Conservation (phyloP, 2,329 filamentous ascomycete species). For the Phialophora macrospora region DNA sequence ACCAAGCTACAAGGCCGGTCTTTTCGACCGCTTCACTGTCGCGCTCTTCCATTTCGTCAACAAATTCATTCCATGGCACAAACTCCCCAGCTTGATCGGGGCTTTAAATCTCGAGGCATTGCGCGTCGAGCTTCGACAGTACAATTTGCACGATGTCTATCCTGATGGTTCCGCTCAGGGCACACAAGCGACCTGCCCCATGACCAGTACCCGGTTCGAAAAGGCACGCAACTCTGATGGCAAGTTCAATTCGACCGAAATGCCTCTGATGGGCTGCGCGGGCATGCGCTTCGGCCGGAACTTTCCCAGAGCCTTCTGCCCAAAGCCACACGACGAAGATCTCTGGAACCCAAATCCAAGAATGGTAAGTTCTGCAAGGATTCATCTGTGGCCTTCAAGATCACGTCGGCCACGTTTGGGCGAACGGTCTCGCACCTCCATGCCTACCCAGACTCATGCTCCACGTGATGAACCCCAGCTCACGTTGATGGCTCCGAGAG, state of each 20-base stretch:
- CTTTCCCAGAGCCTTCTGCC: slow-evolving; percentile 46
- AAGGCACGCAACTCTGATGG: slow-evolving; percentile 52
- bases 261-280: slow-evolving; percentile 53
- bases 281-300: slow-evolving; percentile 56
- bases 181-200: slow-evolving; percentile 35
- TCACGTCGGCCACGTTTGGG: not conserved
- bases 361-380: slow-evolving; percentile 45
- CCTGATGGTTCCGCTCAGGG: slow-evolving; percentile 48
- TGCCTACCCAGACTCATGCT: not conserved
- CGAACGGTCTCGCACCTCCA: not conserved
- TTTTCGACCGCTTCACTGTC: slow-evolving; percentile 43
- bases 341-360: slow-evolving; percentile 53
- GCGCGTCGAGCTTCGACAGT: slow-evolving; percentile 50
- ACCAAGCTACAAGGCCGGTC: slow-evolving; percentile 40
- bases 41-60: slow-evolving; percentile 48
- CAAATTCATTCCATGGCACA: slow-evolving; percentile 50
- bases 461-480: not conserved
- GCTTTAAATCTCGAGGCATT: slow-evolving; percentile 51
- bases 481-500: not conserved
- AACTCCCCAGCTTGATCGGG: slow-evolving; percentile 41
- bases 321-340: slow-evolving; percentile 50
- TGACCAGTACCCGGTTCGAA: slow-evolving; percentile 22
- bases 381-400: not conserved
- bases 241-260: slow-evolving; percentile 50
- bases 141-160: slow-evolving; percentile 54